Evolutionary conservation across 139 green algal genomes (phyloP), one percentile per base, ranked within the genome.

Genomic region (Auxenochlorella protothecoides): DNA sequence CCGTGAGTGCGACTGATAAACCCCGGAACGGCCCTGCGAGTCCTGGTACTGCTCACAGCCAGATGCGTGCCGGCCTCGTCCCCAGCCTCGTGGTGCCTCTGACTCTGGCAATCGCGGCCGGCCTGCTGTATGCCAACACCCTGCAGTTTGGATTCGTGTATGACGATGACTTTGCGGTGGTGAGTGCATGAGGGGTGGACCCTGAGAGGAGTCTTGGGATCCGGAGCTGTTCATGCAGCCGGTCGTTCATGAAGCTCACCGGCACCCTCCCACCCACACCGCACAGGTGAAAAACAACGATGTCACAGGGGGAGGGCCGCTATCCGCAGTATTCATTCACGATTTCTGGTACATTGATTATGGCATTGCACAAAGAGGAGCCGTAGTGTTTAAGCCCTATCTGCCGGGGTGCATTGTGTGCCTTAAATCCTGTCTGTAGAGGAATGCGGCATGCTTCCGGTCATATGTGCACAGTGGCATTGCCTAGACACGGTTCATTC

Each of bases 151-250:
- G 79, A 11, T 93, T 93, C 55, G 77, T 78, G 0, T 93, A 90
- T 59, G 88, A 93, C 60, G 88, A 93, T 68, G 83, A 79, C 63
- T 91, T 91, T 74, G 87, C 88, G 5, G 79, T 92, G 79, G 87
- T 93, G 57, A 62, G 86, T 14, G n/a, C 13, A n/a, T 4, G 65
- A 44, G 27, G 27, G 53, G 3, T 55, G 13, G 7, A 10, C 52
- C n/a, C 8, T 15, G 63, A 9, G 9, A 44, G 57, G 16, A 12
- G 7, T 16, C 4, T 13, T 7, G 5, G 9, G 12, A 12, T 68
- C 27, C 2, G 52, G 5, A 62, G 9, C 9, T 62, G 9, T 62
- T 62, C 11, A 15, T 62, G 11, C 57, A 11, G 9, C 9, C 9
- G 57, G 57, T 62, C 57, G 57, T 9, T 62, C 57, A 62, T 62